phyloP scores from a whole-genome alignment of 1,284 basidiomycete species.

The Naganishia sp. region DNA sequence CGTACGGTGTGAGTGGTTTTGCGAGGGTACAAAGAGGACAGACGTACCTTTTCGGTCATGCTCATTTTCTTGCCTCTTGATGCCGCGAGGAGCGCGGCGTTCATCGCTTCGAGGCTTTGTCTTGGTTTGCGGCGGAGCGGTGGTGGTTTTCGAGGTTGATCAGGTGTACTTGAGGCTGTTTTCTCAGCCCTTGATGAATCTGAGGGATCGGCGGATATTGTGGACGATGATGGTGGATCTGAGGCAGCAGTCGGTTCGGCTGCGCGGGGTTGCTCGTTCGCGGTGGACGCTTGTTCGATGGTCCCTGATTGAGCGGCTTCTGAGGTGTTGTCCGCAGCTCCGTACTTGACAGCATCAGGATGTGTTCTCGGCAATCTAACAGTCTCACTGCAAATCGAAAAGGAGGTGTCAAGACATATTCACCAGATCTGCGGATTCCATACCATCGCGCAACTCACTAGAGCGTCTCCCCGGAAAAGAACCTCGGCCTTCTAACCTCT shows the following conservation, averaged over 20 bases:
- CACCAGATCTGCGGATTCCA: not conserved
- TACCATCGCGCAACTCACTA: slow-evolving; percentile 40
- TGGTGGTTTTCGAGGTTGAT: slow-evolving; percentile 25
- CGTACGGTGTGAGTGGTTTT: not conserved
- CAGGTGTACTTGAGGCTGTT: too few relatives aligned
- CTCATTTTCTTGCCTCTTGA: slow-evolving; percentile 50
- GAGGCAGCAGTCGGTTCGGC: not conserved
- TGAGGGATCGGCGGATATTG: not conserved
- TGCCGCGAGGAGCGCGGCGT: slow-evolving; percentile 46
- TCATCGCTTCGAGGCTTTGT: slow-evolving; percentile 50
- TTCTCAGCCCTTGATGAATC: slow-evolving; percentile 3
- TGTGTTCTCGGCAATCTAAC: slow-evolving; percentile 42
- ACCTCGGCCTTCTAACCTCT: slow-evolving; percentile 44
- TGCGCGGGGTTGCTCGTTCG: too few relatives aligned
- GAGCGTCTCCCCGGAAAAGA: slow-evolving; percentile 51
- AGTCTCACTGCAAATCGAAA: slow-evolving; percentile 41
- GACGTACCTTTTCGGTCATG: slow-evolving; percentile 51
- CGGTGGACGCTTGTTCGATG: not conserved
- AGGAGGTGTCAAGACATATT: too few relatives aligned
- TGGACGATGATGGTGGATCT: not conserved
- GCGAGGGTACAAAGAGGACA: slow-evolving; percentile 2
- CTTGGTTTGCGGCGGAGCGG: slow-evolving; percentile 46
- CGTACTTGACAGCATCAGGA: slow-evolving; percentile 41
- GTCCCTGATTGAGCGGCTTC: not conserved
- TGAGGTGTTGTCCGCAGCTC: not conserved